Evolutionary conservation across 176 grass and related monocot species (phyloP).

Genomic region (Bothriochloa decipiens): DNA sequence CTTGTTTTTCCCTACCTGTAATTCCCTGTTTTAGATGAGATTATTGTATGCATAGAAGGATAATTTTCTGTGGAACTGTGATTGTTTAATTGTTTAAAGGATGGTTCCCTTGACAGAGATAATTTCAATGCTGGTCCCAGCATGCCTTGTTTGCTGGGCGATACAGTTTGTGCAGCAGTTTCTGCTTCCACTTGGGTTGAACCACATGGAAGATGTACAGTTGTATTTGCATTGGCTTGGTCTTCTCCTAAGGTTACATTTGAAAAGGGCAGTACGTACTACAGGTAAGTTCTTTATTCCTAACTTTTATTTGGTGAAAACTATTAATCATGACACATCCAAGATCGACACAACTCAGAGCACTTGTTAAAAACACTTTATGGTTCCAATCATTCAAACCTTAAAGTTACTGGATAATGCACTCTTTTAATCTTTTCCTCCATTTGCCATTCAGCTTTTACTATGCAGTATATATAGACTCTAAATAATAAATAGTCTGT

Average conservation of each 20-base stretch:
- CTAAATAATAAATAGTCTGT: background rate
- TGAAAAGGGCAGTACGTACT: conserved; percentile 84
- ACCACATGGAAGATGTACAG: conserved; percentile 84
- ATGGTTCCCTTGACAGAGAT: conserved; percentile 77
- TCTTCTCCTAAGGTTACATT: conserved; percentile 89
- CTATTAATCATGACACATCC: background rate
- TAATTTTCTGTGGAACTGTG: too few species aligned
- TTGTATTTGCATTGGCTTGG: conserved; percentile 86
- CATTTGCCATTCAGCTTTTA: conserved; percentile 2
- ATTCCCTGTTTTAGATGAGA: conserved; percentile 11
- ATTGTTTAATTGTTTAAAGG: conserved; percentile 58
- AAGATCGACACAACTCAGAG: conserved; percentile 25
- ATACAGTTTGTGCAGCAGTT: conserved; percentile 90
- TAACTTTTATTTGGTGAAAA: conserved; percentile 19
- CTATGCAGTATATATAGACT: conserved; percentile 6
- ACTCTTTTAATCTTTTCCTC: background rate
- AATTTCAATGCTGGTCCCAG: conserved; percentile 74
- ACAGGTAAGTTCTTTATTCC: conserved; percentile 55
- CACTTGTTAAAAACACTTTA: background rate
- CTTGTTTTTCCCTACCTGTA: background rate
- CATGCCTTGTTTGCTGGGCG: conserved; percentile 68
- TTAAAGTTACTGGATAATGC: background rate
- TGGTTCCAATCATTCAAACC: conserved; percentile 2
- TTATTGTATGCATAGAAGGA: background rate
- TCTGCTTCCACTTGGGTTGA: conserved; percentile 97